Conservation (phyloP, 2,329 filamentous ascomycete species). For the Hysterium pulicare region DNA sequence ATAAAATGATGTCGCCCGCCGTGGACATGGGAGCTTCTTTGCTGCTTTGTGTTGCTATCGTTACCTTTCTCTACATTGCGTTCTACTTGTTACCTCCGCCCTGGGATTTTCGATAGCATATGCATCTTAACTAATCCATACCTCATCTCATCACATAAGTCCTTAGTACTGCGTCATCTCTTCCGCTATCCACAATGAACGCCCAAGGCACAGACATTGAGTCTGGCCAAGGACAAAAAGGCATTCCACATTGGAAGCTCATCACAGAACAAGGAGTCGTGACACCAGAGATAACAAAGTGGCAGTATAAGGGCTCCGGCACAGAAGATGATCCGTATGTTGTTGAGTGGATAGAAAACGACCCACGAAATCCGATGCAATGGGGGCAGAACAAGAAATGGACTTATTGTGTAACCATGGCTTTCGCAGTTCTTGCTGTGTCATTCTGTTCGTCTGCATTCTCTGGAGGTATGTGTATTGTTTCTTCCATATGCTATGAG, state of each 20-base stretch:
- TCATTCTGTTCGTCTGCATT: conserved; percentile 44
- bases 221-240: conserved; percentile 24
- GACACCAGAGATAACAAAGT: conserved; percentile 36
- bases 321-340: conserved; percentile 45
- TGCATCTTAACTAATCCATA: neutral
- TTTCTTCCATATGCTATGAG: too few species aligned
- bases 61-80: too few species aligned
- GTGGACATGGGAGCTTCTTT: too few species aligned
- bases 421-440: conserved; percentile 43
- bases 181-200: conserved; percentile 2
- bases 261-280: conserved; percentile 36
- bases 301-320: conserved; percentile 41
- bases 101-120: too few species aligned
- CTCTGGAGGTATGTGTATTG: conserved; percentile 29
- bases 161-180: too few species aligned
- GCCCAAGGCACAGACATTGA: conserved; percentile 21
- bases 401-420: conserved; percentile 38
- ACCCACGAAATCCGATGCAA: conserved; percentile 45
- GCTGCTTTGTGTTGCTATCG: too few species aligned
- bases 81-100: too few species aligned
- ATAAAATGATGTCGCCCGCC: too few species aligned
- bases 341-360: conserved; percentile 47
- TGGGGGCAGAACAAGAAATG: conserved; percentile 41
- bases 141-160: neutral
- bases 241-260: conserved; percentile 35